Base-by-base conservation (phyloP, 1,284 basidiomycete genomes). In the Pyrrhoderma lamaoense region DNA sequence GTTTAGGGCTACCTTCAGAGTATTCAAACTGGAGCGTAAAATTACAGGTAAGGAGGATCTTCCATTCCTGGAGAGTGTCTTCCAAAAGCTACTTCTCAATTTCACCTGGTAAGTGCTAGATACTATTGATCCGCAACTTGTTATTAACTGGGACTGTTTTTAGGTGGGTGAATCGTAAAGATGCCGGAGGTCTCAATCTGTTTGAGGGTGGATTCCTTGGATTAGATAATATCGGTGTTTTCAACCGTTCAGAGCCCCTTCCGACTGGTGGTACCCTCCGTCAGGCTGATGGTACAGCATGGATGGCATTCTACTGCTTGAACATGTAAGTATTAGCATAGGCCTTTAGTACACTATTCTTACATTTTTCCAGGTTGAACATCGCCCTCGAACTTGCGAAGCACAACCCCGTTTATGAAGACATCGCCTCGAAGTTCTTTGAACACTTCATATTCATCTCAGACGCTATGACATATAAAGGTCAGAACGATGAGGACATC, bases 171-270 rank as follows among this genome's bases (percentile, higher is more conserved):
- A 99, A 99, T 68, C 85, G 95, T 50, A 99, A 99, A 67, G 95
- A 99, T 62, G 77, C 86, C 51, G 91, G 82, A 19, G 95, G 95
- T 22, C 86, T 92, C 68, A 95, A 95, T 64, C 90, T 99, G 35
- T 99, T 99, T 62, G 95, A 99, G 66, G 95, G 95, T 47, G 95
- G 95, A 31, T 99, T 99, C 77, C 77, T 99, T 45, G 95, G 95
- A 42, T 74, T 99, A 43, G 95, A 99, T 73, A 99, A 99, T 65
- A 98, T 99, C 56, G 93, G 94, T 16, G 82, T 92, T 5, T 99
- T 99, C 77, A 99, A 99, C 71, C 88, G 95, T 48, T 97, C 93
- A 2, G 95, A 99, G 68, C 90, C 91, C 19, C 70, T 98, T 38
- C 94, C 94, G 3, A 97, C 93, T 1, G 95, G 94, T 45, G 93